Percentiles rank a stretch among this genome's conserved stretches.
Evolutionary conservation across 1,284 basidiomycete species (phyloP).

Genomic region (Malassezia arunalokei): DNA sequence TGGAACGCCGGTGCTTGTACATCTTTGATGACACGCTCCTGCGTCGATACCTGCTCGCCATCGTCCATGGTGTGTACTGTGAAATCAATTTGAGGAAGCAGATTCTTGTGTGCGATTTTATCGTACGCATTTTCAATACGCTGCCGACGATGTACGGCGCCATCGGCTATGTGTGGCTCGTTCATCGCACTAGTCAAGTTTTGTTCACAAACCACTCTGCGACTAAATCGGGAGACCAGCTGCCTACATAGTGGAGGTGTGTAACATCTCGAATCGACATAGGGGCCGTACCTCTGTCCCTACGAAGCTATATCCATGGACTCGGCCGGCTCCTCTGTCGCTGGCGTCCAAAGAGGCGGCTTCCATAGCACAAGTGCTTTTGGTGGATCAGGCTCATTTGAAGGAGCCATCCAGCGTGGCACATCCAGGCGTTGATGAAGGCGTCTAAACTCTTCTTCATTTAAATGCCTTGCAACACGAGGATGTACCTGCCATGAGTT

Average conservation of each 20-base stretch:
- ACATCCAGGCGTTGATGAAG: not conserved
- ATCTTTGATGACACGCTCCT: conserved; percentile 48
- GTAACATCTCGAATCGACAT: not conserved
- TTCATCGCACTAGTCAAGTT: too few species aligned
- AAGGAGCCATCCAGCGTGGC: conserved; percentile 2
- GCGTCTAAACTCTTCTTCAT: not conserved
- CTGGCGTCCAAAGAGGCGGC: conserved; percentile 2
- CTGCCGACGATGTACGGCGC: conserved; percentile 18
- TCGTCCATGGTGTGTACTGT: conserved; percentile 48
- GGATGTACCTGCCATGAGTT: conserved; percentile 6
- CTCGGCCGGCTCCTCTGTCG: not conserved
- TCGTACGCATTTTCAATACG: conserved; percentile 32
- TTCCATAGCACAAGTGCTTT: conserved; percentile 5
- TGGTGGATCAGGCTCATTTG: not conserved
- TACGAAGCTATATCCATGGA: not conserved
- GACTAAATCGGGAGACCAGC: not conserved
- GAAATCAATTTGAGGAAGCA: conserved; percentile 46
- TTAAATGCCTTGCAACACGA: not conserved
- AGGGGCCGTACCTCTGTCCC: not conserved
- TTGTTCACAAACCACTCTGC: too few species aligned
- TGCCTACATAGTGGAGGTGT: not conserved
- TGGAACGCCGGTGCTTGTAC: conserved; percentile 60
- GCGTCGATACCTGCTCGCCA: conserved; percentile 47
- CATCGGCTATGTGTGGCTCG: not conserved
- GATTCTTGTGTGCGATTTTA: conserved; percentile 36